Evolutionary conservation across 1,284 basidiomycete genomes (phyloP).

Genomic region (Mycena sp.): DNA sequence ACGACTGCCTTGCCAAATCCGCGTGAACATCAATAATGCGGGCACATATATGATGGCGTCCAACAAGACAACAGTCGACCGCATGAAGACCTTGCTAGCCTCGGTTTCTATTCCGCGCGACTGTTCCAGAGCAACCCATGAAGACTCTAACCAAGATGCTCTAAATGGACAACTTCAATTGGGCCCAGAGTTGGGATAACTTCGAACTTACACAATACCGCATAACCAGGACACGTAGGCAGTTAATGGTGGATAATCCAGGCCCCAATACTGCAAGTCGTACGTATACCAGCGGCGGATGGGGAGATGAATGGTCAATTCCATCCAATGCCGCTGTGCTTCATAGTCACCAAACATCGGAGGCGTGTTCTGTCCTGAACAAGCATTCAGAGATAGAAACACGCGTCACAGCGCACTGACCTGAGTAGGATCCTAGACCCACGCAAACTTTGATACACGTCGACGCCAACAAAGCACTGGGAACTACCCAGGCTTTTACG

Average conservation of each 20-base stretch:
- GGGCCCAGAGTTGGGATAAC: not conserved
- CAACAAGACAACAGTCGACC: conserved; percentile 74
- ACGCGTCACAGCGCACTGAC: conserved; percentile 52
- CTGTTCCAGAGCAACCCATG: conserved; percentile 78
- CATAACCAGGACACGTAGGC: conserved; percentile 88
- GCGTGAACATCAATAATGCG: conserved; percentile 71
- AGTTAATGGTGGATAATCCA: conserved; percentile 93
- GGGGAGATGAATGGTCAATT: conserved; percentile 83
- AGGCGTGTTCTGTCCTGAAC: conserved; percentile 69
- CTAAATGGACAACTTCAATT: conserved; percentile 47
- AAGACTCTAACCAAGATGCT: conserved; percentile 71
- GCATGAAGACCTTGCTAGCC: conserved; percentile 82
- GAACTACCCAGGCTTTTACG: conserved; percentile 67
- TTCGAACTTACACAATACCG: conserved; percentile 64
- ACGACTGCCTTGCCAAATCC: conserved; percentile 69
- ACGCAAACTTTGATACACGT: conserved; percentile 73
- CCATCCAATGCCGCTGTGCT: conserved; percentile 96
- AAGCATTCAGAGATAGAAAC: conserved; percentile 8
- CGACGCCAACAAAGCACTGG: conserved; percentile 59
- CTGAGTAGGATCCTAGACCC: conserved; percentile 84
- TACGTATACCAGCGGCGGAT: conserved; percentile 85
- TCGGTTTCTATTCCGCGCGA: conserved; percentile 84
- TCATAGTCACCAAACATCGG: conserved; percentile 94
- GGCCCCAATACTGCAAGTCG: conserved; percentile 90
- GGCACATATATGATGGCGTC: conserved; percentile 84